These are phyloP conservation scores for Ceratocystis papillata DNA, from an alignment of 2,329 filamentous ascomycete species.

Conservation along the genomic window DNA sequence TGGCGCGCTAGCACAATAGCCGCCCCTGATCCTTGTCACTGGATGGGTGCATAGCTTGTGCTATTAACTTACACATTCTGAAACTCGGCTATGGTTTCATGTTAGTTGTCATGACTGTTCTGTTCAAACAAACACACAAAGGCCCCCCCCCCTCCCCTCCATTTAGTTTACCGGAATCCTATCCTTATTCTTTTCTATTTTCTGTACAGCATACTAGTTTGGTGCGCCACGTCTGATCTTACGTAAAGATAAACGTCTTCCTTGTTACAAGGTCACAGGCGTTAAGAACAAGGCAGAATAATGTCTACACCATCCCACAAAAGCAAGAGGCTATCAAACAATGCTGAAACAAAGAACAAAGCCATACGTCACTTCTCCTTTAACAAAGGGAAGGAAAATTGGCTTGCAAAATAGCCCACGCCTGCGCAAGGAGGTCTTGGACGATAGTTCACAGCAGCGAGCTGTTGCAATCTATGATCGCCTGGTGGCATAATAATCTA, in stretches of 20 bases:
- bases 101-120: background rate
- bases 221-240: background rate
- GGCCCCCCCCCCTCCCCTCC: background rate
- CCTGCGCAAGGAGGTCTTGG: no score
- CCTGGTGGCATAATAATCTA: no score
- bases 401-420: background rate
- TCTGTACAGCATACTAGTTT: background rate
- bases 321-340: slow-evolving; percentile 1
- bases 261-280: background rate
- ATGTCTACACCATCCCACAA: no score
- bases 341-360: slow-evolving; percentile 3
- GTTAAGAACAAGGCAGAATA: no score
- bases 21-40: background rate
- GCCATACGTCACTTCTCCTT: background rate
- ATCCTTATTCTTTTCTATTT: background rate
- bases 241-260: background rate
- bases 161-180: background rate
- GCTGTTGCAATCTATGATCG: no score
- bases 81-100: slow-evolving; percentile 11
- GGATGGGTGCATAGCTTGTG: background rate
- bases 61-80: background rate
- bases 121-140: background rate
- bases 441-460: no score
- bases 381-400: background rate
- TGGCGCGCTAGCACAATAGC: background rate